Base-by-base conservation (phyloP, 1,284 basidiomycete species). In the Porogramme epimiltina region DNA sequence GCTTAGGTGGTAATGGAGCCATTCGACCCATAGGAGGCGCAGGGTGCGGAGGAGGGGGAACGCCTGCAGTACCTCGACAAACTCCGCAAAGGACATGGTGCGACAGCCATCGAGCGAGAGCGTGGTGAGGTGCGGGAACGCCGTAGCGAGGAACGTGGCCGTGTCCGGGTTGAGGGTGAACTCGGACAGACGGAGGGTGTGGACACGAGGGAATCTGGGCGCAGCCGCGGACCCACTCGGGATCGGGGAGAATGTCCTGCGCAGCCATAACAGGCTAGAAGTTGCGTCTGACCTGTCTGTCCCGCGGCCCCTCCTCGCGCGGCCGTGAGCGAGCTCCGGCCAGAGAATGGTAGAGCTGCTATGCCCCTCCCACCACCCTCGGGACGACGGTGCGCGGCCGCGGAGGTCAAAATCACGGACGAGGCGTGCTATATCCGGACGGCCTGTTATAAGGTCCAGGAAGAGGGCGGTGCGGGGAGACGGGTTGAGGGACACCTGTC, bases 341-440 rank as follows among this genome's bases (percentile, higher is more conserved):
- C 28, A 31, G 13, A 42, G 41, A 31, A 58, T 37, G 51, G 38
- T 40, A 10, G 45, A 33, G 20, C 41, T 25, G 19, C 31, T 16
- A 26, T 40, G 31, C 20, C 34, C 47, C 34, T 46, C 49, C 61
- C 59, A 58, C 54, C 54, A 56, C 25, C 19, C 47, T 36, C 22
- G 42, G 13, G 20, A 33, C 16, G 26, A 36, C 11, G 31, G 18
- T 9, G 42, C 38, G 18, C 42, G 54, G 3, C 61, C 64, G 34
- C 46, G 51, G 13, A 66, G 47, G 28, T 63, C 59, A 15, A 66
- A n/a, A 13, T 62, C 54, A 4, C 49, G 58, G 34, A 64, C 51
- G 33, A 54, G 50, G 0, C 38, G 23, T n/a, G 52, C 47, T 23
- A 64, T 47, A 3, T 48, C 46, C 11, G 60, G 61, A 15, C 40